Conservation (phyloP, 371 early-diverging fungal genomes). For the Entomophthora muscae region DNA sequence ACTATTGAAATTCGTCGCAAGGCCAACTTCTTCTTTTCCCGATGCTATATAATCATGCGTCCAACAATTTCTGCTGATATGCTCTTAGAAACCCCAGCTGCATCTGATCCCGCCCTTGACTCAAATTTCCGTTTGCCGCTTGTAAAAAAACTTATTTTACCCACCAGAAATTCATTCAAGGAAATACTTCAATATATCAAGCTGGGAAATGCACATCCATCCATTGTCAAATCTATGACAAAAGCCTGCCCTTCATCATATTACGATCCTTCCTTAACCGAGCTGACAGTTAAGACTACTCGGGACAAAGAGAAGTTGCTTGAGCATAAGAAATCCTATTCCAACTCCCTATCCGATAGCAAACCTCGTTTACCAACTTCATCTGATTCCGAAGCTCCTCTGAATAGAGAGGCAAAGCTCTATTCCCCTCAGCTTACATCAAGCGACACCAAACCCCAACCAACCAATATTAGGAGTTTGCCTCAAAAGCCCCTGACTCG, state of each 20-base stretch:
- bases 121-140: background rate
- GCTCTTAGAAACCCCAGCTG: background rate
- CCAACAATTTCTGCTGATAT: background rate
- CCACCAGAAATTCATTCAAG: background rate
- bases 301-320: background rate
- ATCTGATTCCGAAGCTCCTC: background rate
- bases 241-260: background rate
- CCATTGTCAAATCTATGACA: background rate
- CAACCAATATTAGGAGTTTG: too few species aligned
- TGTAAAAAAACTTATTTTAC: background rate
- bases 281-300: too few species aligned
- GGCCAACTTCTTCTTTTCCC: background rate
- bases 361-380: background rate
- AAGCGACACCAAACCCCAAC: background rate
- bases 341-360: background rate
- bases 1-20: background rate
- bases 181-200: background rate
- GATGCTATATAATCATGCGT: background rate
- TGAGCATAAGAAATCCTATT: background rate
- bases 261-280: too few species aligned
- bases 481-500: background rate
- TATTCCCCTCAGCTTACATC: background rate
- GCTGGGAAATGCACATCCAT: background rate
- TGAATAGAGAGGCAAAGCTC: background rate
- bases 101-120: background rate